Base-by-base conservation (phyloP, 2,329 filamentous ascomycete genomes). In the Teratosphaeria epicoccoides region DNA sequence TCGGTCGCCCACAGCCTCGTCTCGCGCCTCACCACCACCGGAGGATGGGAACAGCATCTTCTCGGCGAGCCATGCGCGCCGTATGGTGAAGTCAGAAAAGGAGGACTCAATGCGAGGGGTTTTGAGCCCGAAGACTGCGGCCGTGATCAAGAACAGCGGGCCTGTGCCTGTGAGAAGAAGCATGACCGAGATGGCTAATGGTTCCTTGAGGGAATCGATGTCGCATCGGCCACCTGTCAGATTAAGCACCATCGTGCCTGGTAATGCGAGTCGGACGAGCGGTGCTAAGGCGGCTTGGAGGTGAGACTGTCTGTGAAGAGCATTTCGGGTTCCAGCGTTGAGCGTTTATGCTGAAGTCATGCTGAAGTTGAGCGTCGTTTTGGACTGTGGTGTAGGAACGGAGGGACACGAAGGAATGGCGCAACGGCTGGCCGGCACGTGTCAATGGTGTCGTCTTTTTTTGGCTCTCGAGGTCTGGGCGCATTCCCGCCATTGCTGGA, bases 1-100 rank as follows among this genome's bases (percentile, higher is more conserved):
- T 46, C 76, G 80, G 53, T 81, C 78, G 56, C 80, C 78, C 6
- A 77, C 75, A 43, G 61, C 65, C 10, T 68, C 70, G 20, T 70
- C 59, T 17, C 67, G 70, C 4, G 55, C 58, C 68, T 73, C 20
- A 68, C 72, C 50, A 50, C 78, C 80, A 12, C 78, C 79, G 1
- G 22, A 24, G 9, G 23, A 23, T 79, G 77, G 33, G 6, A 40
- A 29, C 52, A 70, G 71, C 6, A 63, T 83, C 66, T 85, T 85
- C 66, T 83, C 80, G 0, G 80, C 82, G 23, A 76, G 78, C 50
- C 82, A 84, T 55, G 82, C 83, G 24, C 74, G 83, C 43, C 74
- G 83, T 12, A 84, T 86, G 80, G 78, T 82, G 37, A 81, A 78
- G 62, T 77, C 73, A 46, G 77, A 82, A 58, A 78, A 79, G 43